phyloP scores from a whole-genome alignment of 257 asterid species.

The Perilla frutescens region DNA sequence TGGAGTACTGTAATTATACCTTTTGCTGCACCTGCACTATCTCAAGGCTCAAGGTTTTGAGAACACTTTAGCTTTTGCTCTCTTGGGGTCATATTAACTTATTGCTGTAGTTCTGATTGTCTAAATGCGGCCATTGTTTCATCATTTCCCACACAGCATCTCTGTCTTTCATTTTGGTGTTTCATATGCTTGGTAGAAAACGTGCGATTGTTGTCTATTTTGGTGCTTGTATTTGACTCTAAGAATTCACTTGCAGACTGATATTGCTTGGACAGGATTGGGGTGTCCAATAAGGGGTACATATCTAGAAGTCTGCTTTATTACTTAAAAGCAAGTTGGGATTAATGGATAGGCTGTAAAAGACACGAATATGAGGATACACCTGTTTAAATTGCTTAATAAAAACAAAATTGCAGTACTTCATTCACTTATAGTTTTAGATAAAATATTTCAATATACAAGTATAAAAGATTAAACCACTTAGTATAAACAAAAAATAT shows the following conservation, averaged over 20 bases:
- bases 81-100: not conserved
- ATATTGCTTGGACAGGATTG: too few relatives aligned
- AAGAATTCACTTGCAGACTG: too few relatives aligned
- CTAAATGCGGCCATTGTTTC: not conserved
- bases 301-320: not conserved
- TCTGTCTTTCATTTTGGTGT: not conserved
- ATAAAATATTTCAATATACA: too few relatives aligned
- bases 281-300: too few relatives aligned
- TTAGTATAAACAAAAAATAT: too few relatives aligned
- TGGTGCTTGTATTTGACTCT: too few relatives aligned
- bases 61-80: not conserved
- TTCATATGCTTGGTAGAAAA: not conserved
- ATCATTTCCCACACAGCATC: not conserved
- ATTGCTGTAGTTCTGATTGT: not conserved
- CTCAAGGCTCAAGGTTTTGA: not conserved
- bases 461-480: too few relatives aligned
- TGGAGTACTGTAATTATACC: not conserved
- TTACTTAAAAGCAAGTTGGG: not conserved
- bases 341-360: not conserved
- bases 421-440: not conserved
- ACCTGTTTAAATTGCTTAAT: not conserved
- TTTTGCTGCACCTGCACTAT: not conserved
- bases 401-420: not conserved
- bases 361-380: not conserved
- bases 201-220: too few relatives aligned